These are phyloP conservation scores for Cryptosporidium ryanae DNA, from an alignment of 169 alveolate genomes.

Conservation along the genomic window DNA sequence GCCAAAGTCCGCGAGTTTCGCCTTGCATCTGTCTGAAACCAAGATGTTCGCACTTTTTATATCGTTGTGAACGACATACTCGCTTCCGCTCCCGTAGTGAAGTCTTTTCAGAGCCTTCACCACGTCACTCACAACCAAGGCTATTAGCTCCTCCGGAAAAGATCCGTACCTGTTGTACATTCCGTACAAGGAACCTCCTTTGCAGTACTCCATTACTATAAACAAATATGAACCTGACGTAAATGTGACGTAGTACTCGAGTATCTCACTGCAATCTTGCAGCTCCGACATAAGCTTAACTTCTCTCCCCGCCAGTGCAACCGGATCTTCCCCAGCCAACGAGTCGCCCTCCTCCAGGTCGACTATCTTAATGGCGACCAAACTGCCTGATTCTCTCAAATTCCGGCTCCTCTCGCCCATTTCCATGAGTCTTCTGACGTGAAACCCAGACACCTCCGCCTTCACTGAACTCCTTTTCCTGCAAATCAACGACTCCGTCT, in stretches of 20 bases:
- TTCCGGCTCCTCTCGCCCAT: neutral
- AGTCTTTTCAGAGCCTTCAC: conserved; percentile 70
- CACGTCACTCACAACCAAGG: conserved; percentile 72
- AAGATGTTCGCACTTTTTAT: conserved; percentile 90
- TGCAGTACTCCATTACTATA: conserved; percentile 76
- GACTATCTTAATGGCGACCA: conserved; percentile 39
- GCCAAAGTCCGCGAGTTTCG: conserved; percentile 91
- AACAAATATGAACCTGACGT: conserved; percentile 29
- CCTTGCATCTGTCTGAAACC: conserved; percentile 82
- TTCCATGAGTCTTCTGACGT: conserved; percentile 4
- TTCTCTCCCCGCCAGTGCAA: conserved; percentile 30
- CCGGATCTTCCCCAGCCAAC: conserved; percentile 22
- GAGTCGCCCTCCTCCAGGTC: conserved; percentile 34
- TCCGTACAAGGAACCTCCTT: conserved; percentile 79
- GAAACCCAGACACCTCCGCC: conserved; percentile 20
- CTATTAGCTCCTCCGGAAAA: conserved; percentile 79
- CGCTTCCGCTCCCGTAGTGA: conserved; percentile 23
- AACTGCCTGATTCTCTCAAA: neutral
- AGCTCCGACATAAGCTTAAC: conserved; percentile 57
- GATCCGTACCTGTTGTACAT: conserved; percentile 75
- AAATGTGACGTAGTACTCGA: conserved; percentile 58
- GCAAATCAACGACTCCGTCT: neutral
- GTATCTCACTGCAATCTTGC: conserved; percentile 49
- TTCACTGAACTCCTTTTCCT: conserved; percentile 1
- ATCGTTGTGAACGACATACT: conserved; percentile 88